Evolutionary conservation across 2,329 filamentous ascomycete species (phyloP), one percentile per base, ranked within the genome.

Genomic region (Trichoderma pleuroti): DNA sequence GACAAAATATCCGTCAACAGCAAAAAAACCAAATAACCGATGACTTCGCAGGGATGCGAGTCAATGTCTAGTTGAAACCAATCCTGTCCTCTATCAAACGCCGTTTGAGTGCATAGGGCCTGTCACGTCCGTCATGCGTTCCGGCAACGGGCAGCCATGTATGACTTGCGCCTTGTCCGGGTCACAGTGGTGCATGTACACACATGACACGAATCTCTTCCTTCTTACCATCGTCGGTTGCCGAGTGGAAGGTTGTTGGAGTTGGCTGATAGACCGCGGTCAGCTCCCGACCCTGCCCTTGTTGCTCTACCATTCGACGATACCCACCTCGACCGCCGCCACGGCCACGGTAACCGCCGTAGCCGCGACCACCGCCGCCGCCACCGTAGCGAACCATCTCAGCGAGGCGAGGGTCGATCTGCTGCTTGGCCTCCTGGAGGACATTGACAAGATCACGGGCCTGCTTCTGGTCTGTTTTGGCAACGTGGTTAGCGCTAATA

Each of bases 331-430:
- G 84, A 76, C 85, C 84, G 75, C 80, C 81, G 66, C 84, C 83
- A 75, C 90, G 86, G 76, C 89, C 87, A 75, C 91, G 89, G 77
- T 91, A 91, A 77, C 92, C 90, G 78, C 91, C 89, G 77, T 88
- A 91, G 74, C 91, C 87, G 78, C 92, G 89, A 75, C 92, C 89
- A 74, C 91, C 89, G 72, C 93, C 93, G 71, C 93, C 93, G 74
- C 94, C 93, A 75, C 93, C 90, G 80, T 94, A 98, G 82, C 96
- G 92, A 76, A 90, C 91, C 96, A 99, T 98, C 87, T 99, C 96
- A 74, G 91, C 90, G 74, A 99, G 91, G 82, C 94, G 92, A 79
- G 96, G 96, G 79, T 98, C 96, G 82, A 99, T 94, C 84, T 97
- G 92, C 86, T 99, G 96, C 87, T 98, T 98, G 75, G 96, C 94